phyloP scores from a whole-genome alignment of 2,329 filamentous ascomycete species.

The Penicillium sp. region DNA sequence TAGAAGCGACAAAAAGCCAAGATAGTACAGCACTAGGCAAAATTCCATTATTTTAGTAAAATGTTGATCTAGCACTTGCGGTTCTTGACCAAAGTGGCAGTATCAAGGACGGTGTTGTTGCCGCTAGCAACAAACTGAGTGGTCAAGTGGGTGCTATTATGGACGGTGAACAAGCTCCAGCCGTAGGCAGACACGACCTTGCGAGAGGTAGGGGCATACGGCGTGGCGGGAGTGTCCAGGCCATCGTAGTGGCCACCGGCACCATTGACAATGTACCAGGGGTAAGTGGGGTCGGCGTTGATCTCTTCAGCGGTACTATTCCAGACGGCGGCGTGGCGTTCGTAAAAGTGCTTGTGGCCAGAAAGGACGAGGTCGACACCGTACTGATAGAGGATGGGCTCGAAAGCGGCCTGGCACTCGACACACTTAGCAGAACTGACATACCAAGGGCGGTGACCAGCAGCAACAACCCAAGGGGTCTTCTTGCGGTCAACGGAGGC shows the following conservation, averaged over 20 bases:
- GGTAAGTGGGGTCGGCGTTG: conserved; percentile 24
- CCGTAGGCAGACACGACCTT: conserved; percentile 35
- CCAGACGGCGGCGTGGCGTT: conserved; percentile 5
- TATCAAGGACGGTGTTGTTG: conserved; percentile 13
- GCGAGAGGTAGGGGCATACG: conserved; percentile 18
- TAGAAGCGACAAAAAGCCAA: not conserved
- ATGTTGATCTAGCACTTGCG: conserved; percentile 4
- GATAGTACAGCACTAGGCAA: not conserved
- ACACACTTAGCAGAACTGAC: conserved; percentile 2
- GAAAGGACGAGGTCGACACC: conserved; percentile 7
- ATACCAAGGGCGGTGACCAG: conserved; percentile 8
- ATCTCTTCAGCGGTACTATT: conserved; percentile 17
- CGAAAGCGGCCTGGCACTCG: conserved; percentile 5
- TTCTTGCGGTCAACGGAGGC: conserved; percentile 9
- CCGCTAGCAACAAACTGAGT: conserved; percentile 37
- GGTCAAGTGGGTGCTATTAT: conserved; percentile 44
- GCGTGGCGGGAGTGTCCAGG: conserved; percentile 21
- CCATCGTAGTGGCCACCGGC: conserved; percentile 34
- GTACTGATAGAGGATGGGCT: conserved; percentile 6
- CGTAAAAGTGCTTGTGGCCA: conserved; percentile 6
- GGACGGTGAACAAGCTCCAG: conserved; percentile 43
- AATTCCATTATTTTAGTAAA: not conserved
- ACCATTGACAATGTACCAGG: conserved; percentile 32
- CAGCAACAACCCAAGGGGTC: conserved; percentile 11
- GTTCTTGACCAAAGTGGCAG: conserved; percentile 14